Evolutionary conservation across 2,329 filamentous ascomycete genomes (phyloP), one percentile per base, ranked within the genome.

Genomic region (Ophiosphaerella korrae): DNA sequence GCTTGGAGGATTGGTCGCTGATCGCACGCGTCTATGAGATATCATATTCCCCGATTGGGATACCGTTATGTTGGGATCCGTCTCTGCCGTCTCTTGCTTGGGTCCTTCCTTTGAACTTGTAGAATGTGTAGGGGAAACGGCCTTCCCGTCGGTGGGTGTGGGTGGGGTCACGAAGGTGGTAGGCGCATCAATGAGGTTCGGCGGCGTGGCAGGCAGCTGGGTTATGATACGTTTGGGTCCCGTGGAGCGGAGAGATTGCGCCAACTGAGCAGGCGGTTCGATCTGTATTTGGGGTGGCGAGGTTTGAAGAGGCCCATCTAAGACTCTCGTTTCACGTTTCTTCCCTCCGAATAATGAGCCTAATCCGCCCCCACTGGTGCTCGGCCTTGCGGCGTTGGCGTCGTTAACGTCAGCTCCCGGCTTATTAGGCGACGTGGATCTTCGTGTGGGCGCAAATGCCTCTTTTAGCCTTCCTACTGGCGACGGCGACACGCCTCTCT

Each of bases 41-140:
- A 87, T 90, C 84, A 90, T 89, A 66, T 83, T 88, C 65, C 84
- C 85, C 60, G 85, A 82, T 33, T 84, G 78, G 58, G 87, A 85
- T 39, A 84, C 80, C 36, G 82, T 80, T 55, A 86, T 82, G 80
- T 64, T 79, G 67, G 56, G 75, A 71, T 51, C 78, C 70, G 57
- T 75, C 66, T 58, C 73, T 65, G 44, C 75, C 48, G 57, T 64
- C 42, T 24, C 57, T 57, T 69, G 62, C 50, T 65, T 68, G 13
- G 50, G 29, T n/a, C 49, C 57, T 23, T 55, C 53, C 42, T 60
- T 70, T n/a, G 60, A 60, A 45, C 57, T 50, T 9, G 57, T 62
- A 16, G 67, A 62, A 50, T 70, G 63, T 46, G 62, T 49, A 8
- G 74, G 71, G 42, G 70, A 74, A 7, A 66, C 62, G 9, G 68